Evolutionary conservation across 139 green algal species (phyloP).

Genomic region (Eudorina sp.): DNA sequence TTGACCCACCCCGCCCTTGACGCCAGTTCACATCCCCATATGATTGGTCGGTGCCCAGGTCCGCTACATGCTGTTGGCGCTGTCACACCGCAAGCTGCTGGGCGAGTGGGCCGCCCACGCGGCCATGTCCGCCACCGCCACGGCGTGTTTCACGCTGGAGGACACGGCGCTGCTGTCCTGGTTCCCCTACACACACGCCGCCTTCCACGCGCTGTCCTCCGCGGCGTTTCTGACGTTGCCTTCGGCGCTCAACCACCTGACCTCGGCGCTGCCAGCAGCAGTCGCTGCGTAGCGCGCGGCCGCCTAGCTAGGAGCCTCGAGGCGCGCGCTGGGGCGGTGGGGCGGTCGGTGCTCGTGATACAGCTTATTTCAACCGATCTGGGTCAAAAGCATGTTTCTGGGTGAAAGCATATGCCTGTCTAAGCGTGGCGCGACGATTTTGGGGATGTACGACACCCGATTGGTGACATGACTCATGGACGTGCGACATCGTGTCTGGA

Average conservation of each 20-base stretch:
- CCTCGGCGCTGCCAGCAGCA: neutral
- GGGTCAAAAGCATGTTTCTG: no score
- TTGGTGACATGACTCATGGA: no score
- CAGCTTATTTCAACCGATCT: no score
- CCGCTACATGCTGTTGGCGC: slow-evolving; percentile 46
- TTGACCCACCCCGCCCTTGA: no score
- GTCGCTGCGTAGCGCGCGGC: neutral
- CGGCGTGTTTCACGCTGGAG: slow-evolving; percentile 68
- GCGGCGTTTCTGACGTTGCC: slow-evolving; percentile 49
- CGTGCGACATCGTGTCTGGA: no score
- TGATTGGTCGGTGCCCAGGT: slow-evolving; percentile 15
- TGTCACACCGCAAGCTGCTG: slow-evolving; percentile 29
- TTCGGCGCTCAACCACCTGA: slow-evolving; percentile 61
- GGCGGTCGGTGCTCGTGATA: no score
- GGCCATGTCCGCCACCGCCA: slow-evolving; percentile 48
- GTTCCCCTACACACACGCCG: slow-evolving; percentile 59
- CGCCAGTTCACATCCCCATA: no score
- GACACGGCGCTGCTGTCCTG: slow-evolving; percentile 49
- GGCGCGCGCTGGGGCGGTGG: no score
- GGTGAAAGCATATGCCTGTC: no score
- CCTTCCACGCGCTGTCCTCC: slow-evolving; percentile 72
- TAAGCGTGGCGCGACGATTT: no score
- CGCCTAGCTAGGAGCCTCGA: no score
- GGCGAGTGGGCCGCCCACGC: slow-evolving; percentile 62
- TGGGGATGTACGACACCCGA: no score